Conservation (phyloP, 306 rosid genomes). For the Parietaria judaica region DNA sequence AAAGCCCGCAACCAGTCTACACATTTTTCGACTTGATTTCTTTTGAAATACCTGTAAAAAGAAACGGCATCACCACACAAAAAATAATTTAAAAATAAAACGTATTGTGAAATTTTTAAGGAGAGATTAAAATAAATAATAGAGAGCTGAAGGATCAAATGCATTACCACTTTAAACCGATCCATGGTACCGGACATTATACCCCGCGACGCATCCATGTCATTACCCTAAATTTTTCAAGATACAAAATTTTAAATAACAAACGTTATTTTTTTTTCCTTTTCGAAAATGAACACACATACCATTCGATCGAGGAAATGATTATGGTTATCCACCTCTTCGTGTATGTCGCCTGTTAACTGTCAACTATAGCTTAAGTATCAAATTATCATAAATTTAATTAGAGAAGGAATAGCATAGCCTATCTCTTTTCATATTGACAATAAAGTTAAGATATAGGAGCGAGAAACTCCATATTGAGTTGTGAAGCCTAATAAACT, state of each 20-base stretch:
- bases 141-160: slow-evolving; percentile 2
- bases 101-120: not conserved
- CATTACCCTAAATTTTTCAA: slow-evolving; percentile 51
- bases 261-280: not conserved
- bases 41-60: slow-evolving; percentile 72
- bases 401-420: not conserved
- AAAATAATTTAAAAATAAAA: slow-evolving; percentile 17
- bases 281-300: slow-evolving; percentile 17
- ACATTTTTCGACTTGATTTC: slow-evolving; percentile 61
- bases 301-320: slow-evolving; percentile 77
- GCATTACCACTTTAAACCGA: slow-evolving; percentile 73
- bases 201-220: slow-evolving; percentile 93
- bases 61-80: slow-evolving; percentile 17
- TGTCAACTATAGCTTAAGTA: slow-evolving; percentile 27
- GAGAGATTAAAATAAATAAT: slow-evolving; percentile 8
- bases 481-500: too few relatives aligned
- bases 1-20: slow-evolving; percentile 63
- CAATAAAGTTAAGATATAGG: slow-evolving; percentile 2
- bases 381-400: slow-evolving; percentile 13
- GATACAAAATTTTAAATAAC: slow-evolving; percentile 15
- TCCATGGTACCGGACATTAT: slow-evolving; percentile 93
- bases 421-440: not conserved
- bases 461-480: too few relatives aligned
- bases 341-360: slow-evolving; percentile 94
- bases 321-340: slow-evolving; percentile 89